phyloP scores from a whole-genome alignment of 139 green algal genomes.

The Micromonas pusilla region DNA sequence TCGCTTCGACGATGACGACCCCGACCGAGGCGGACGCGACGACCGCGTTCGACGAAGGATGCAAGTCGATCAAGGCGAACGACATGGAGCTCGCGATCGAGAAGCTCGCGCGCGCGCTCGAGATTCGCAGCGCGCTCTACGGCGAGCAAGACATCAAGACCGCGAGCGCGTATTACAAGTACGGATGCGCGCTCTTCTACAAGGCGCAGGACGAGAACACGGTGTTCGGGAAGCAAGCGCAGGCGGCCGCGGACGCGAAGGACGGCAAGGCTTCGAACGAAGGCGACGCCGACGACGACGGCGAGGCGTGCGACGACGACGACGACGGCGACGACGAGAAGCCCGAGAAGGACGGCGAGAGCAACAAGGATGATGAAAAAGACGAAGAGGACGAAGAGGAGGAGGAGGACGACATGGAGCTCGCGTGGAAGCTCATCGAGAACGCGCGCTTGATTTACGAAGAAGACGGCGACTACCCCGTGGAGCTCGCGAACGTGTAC shows the following conservation, averaged over 20 bases:
- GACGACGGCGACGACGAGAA: neutral
- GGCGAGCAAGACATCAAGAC: conserved; percentile 53
- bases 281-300: conserved; percentile 6
- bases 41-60: neutral
- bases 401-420: conserved; percentile 53
- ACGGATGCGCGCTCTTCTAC: conserved; percentile 56
- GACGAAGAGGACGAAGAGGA: conserved; percentile 40
- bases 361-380: conserved; percentile 19
- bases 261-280: conserved; percentile 31
- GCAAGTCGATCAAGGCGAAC: conserved; percentile 32
- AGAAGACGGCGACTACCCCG: neutral
- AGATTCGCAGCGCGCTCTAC: conserved; percentile 38
- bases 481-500: conserved; percentile 7
- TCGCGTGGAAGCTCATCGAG: conserved; percentile 58
- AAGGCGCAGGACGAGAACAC: conserved; percentile 57
- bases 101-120: conserved; percentile 42
- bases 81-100: conserved; percentile 48
- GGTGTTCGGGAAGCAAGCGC: conserved; percentile 47
- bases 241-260: conserved; percentile 26
- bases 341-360: neutral
- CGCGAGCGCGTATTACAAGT: conserved; percentile 57
- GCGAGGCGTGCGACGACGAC: neutral
- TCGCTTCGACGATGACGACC: neutral
- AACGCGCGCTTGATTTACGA: conserved; percentile 38
- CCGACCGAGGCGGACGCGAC: neutral